phyloP scores from a whole-genome alignment of 192 early-diverging fungal species.

The Entomortierella parvispora region DNA sequence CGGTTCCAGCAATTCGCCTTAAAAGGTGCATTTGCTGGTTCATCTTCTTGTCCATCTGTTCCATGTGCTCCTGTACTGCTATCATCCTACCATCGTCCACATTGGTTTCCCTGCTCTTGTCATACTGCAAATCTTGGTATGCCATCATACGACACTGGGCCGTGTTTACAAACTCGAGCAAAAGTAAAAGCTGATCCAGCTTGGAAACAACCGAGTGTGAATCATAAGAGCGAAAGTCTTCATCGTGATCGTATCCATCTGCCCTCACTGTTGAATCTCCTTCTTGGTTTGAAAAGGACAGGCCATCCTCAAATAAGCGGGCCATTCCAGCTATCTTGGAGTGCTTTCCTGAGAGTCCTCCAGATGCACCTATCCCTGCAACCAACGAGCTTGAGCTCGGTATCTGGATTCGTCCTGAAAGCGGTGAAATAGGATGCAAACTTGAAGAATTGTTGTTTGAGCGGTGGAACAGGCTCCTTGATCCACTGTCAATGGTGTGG shows the following conservation, averaged over 20 bases:
- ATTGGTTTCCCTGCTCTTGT: constrained; percentile 3
- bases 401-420: constrained; percentile 9
- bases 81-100: constrained; percentile 68
- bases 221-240: neutral
- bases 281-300: neutral
- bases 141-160: constrained; percentile 53
- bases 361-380: neutral
- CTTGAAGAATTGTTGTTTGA: constrained; percentile 7
- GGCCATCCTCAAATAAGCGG: constrained; percentile 31
- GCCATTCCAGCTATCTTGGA: constrained; percentile 47
- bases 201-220: constrained; percentile 27
- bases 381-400: constrained; percentile 16
- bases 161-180: constrained; percentile 50
- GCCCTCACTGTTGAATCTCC: neutral
- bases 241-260: neutral
- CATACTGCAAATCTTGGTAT: constrained; percentile 41
- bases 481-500: constrained; percentile 20
- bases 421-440: neutral
- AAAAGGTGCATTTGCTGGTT: constrained; percentile 53
- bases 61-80: constrained; percentile 63
- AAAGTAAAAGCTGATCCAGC: constrained; percentile 32
- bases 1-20: constrained; percentile 38
- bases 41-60: constrained; percentile 46
- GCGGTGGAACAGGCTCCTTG: constrained; percentile 20
- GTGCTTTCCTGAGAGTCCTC: neutral